Percentiles rank a stretch among this genome's conserved stretches.
Evolutionary conservation across 2,329 filamentous ascomycete genomes (phyloP).

Genomic region (Biscogniauxia sp.): DNA sequence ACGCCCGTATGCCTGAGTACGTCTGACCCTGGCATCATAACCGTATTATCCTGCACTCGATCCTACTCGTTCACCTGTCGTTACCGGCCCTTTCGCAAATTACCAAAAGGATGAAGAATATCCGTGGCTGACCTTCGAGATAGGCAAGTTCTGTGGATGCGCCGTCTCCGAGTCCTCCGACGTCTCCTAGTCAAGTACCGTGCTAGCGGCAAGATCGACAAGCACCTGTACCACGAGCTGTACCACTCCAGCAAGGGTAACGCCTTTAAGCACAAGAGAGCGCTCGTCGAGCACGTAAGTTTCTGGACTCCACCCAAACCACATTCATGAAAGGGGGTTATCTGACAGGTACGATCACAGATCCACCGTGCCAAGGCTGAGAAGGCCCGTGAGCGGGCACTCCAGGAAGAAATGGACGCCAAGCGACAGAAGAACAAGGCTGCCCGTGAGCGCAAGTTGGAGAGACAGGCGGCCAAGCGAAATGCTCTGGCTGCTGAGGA

Average conservation of each 20-base stretch:
- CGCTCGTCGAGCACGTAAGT: conserved; percentile 99
- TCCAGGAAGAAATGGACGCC: conserved; percentile 99
- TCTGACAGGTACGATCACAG: conserved; percentile 47
- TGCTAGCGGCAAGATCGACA: conserved; percentile 99
- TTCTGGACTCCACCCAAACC: neutral
- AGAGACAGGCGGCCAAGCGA: conserved; percentile 89
- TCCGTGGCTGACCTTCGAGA: conserved; percentile 24
- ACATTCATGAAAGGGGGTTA: neutral
- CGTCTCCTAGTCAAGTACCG: conserved; percentile 99
- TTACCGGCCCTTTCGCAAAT: too few relatives aligned
- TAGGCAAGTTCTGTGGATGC: conserved; percentile 99
- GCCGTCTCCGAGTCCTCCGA: conserved; percentile 97
- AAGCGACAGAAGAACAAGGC: conserved; percentile 99
- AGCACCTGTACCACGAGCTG: conserved; percentile 99
- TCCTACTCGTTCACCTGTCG: too few relatives aligned
- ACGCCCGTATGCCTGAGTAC: conserved; percentile 98
- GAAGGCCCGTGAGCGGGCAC: conserved; percentile 90
- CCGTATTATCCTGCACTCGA: neutral
- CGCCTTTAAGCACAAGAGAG: conserved; percentile 99
- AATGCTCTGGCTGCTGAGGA: conserved; percentile 76
- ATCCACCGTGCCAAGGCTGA: conserved; percentile 99
- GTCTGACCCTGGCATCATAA: conserved; percentile 34
- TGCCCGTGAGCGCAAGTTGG: conserved; percentile 95
- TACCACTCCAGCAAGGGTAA: conserved; percentile 99
- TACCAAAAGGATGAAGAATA: too few relatives aligned